Base-by-base conservation (phyloP, 2,329 filamentous ascomycete genomes). In the Calycina herbarum region DNA sequence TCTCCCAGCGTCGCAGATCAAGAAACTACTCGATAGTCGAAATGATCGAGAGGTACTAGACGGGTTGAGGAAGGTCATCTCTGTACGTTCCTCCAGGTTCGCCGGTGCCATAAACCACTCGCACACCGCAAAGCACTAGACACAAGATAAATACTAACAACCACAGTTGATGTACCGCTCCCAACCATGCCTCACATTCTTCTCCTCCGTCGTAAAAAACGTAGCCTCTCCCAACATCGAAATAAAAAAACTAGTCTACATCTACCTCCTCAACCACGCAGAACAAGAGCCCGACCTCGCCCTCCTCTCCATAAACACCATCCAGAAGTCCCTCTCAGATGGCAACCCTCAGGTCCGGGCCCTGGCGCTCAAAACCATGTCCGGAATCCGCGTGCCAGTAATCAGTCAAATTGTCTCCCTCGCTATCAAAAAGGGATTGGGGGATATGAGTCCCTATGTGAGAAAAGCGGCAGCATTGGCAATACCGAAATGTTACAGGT, bases 121-220 rank as follows among this genome's bases (percentile, higher is more conserved):
- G 11, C 38, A 29, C 33, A 27, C 27, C 54, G 54, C 31, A 57
- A 35, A 57, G 54, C 38, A 65, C 33, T 51, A 29, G 3, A 48
- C 48, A 38, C 24, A 48, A 60, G 24, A 57, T n/a, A 33, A 57
- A 15, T 13, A 31, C 38, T 51, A 59, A 51, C 38, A 62, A 35
- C 35, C 20, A 54, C 59, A 97, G 93, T 94, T 98, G 90, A 96
- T 97, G 88, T 98, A 97, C 80, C 88, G 89, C 72, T 88, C 91
- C 73, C 92, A 96, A 77, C 90, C 92, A 71, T 97, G 93, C 65
- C 84, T 96, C 2, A 89, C 92, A 27, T 96, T 94, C 83, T 99
- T 99, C 83, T 96, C 94, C n/a, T 91, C 93, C 29, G 91, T 99
- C 64, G 93, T 99, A 77, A 99, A 99, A 82, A 99, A 98, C 73